Conservation (phyloP, 495 filamentous ascomycete genomes). For the Penicillium flavigenum region DNA sequence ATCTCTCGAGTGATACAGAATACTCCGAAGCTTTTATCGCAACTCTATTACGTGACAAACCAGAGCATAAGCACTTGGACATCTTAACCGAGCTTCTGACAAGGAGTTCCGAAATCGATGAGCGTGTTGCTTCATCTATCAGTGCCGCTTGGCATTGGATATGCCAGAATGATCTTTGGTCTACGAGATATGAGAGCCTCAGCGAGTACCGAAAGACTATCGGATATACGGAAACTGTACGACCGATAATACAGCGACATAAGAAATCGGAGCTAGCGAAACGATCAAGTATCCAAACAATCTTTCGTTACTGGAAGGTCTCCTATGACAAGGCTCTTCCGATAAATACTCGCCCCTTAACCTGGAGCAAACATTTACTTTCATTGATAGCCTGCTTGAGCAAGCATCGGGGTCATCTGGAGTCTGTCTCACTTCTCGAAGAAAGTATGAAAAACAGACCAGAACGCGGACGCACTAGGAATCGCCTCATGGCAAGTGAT, state of each 20-base stretch:
- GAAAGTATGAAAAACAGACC: background rate
- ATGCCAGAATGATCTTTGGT: background rate
- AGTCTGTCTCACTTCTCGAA: background rate
- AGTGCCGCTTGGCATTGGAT: background rate
- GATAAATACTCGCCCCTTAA: background rate
- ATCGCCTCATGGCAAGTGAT: background rate
- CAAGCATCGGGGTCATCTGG: background rate
- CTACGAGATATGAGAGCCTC: background rate
- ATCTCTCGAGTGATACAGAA: background rate
- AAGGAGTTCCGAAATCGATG: background rate
- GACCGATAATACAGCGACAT: background rate
- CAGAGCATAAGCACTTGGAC: background rate
- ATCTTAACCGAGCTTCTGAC: background rate
- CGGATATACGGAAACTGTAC: background rate
- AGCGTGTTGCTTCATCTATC: background rate
- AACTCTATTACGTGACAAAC: background rate
- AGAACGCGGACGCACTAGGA: background rate
- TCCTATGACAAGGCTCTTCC: background rate
- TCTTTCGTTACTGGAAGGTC: background rate
- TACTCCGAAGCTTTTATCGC: background rate
- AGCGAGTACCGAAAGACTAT: background rate
- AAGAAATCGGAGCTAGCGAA: background rate
- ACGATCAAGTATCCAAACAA: background rate
- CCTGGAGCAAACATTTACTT: background rate
- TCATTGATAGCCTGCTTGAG: background rate